Percentiles rank a stretch among this genome's conserved stretches.
These are phyloP conservation scores for Nyssa sinensis DNA, from an alignment of 148 eudicot genomes.

Conservation along the genomic window DNA sequence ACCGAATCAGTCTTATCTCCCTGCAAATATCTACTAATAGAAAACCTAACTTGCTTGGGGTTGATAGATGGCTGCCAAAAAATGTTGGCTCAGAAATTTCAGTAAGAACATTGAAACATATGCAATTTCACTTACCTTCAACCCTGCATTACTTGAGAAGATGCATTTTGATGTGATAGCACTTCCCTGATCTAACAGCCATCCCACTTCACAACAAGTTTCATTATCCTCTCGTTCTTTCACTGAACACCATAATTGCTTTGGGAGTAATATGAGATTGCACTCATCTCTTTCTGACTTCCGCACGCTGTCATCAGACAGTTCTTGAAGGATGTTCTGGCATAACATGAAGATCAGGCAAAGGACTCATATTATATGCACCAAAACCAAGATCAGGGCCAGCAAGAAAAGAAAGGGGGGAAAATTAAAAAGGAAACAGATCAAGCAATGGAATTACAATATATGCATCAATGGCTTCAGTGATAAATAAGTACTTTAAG, in stretches of 20 bases:
- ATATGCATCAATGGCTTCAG: background rate
- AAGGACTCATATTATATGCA: background rate
- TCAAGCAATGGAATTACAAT: constrained; percentile 1
- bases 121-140: constrained; percentile 52
- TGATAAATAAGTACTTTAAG: background rate
- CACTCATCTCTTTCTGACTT: constrained; percentile 49
- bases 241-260: constrained; percentile 78
- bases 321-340: constrained; percentile 50
- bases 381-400: background rate
- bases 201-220: constrained; percentile 75
- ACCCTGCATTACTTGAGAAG: constrained; percentile 50
- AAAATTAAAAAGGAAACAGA: too few relatives aligned
- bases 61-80: background rate
- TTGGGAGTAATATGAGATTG: constrained; percentile 57
- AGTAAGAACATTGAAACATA: background rate
- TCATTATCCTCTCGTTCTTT: constrained; percentile 46
- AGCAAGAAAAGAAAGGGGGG: too few relatives aligned
- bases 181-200: constrained; percentile 65
- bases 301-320: constrained; percentile 32
- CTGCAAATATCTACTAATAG: background rate
- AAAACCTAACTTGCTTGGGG: background rate
- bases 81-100: background rate
- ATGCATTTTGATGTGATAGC: constrained; percentile 77
- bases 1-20: background rate
- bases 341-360: constrained; percentile 1